phyloP scores from a whole-genome alignment of 768 basidiomycete genomes.

The Lentinula raphanica region DNA sequence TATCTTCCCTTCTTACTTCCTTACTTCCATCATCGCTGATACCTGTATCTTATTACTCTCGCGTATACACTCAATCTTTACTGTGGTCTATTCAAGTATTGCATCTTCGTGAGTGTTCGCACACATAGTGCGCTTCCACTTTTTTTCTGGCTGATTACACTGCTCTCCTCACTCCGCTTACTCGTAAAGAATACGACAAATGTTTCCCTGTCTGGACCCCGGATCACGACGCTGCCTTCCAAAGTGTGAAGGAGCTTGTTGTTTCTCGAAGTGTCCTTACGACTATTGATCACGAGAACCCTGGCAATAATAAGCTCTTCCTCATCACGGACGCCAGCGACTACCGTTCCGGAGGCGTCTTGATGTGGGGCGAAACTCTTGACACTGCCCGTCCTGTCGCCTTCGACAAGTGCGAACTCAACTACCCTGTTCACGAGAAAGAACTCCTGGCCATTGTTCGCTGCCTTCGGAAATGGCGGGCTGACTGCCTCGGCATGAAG shows the following conservation, averaged over 20 bases:
- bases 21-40: no score
- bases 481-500: slow-evolving; percentile 10
- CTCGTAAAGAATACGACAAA: slow-evolving; percentile 12
- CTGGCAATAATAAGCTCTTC: slow-evolving; percentile 24
- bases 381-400: slow-evolving; percentile 25
- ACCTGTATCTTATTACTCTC: no score
- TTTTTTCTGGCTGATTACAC: slow-evolving; percentile 14
- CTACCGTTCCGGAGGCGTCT: slow-evolving; percentile 19
- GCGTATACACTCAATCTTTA: no score
- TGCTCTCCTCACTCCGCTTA: slow-evolving; percentile 12
- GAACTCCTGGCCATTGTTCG: slow-evolving; percentile 27
- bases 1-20: no score
- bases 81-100: no score
- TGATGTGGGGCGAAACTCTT: slow-evolving; percentile 20
- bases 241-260: slow-evolving; percentile 24
- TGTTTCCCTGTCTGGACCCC: slow-evolving; percentile 17
- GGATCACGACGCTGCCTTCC: slow-evolving; percentile 20
- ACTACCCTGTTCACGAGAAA: slow-evolving; percentile 26
- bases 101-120: slow-evolving; percentile 12
- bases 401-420: slow-evolving; percentile 20
- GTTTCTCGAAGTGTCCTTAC: slow-evolving; percentile 23
- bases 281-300: slow-evolving; percentile 25
- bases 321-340: slow-evolving; percentile 26
- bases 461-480: slow-evolving; percentile 16
- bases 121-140: no score